A percentile compares a stretch with the other conserved stretches of the same genome.
Evolutionary conservation across 164 flowering plant species (phyloP).

Genomic region (Magnolia sinica): DNA sequence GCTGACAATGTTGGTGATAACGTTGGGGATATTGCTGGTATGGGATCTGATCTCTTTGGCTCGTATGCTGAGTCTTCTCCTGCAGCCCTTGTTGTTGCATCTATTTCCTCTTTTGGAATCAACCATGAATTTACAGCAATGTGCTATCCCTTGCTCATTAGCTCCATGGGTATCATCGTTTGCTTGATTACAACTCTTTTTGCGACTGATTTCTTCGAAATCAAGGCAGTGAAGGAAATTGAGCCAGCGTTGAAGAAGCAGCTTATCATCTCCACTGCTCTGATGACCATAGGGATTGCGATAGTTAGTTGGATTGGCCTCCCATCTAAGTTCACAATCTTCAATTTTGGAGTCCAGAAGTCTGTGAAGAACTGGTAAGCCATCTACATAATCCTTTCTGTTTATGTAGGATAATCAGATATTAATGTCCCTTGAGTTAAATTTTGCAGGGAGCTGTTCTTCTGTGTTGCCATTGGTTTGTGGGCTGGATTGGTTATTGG

Average conservation of each 20-base stretch:
- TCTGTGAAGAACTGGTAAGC: conserved; percentile 53
- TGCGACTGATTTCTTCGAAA: conserved; percentile 55
- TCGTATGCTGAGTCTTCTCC: conserved; percentile 56
- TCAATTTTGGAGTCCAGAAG: conserved; percentile 51
- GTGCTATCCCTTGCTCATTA: conserved; percentile 46
- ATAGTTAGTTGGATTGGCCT: conserved; percentile 46
- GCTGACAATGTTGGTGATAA: conserved; percentile 84
- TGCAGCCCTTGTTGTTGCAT: conserved; percentile 61
- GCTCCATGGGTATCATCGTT: conserved; percentile 51
- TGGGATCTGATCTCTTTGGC: conserved; percentile 64
- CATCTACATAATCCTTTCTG: not conserved
- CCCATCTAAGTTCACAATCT: conserved; percentile 53
- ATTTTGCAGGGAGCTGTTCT: conserved; percentile 43
- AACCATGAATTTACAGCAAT: conserved; percentile 48
- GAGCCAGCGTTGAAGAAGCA: conserved; percentile 54
- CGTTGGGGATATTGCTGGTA: conserved; percentile 64
- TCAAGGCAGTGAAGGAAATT: conserved; percentile 44
- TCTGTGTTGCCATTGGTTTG: conserved; percentile 51
- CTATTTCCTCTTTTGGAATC: conserved; percentile 54
- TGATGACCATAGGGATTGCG: conserved; percentile 50
- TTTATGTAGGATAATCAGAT: too few species aligned
- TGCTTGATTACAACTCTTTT: conserved; percentile 55
- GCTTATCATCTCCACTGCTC: conserved; percentile 46
- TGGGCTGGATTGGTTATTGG: conserved; percentile 61
- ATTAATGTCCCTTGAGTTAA: not conserved